phyloP scores from a whole-genome alignment of 306 rosid genomes.

The Hippophae rhamnoides region DNA sequence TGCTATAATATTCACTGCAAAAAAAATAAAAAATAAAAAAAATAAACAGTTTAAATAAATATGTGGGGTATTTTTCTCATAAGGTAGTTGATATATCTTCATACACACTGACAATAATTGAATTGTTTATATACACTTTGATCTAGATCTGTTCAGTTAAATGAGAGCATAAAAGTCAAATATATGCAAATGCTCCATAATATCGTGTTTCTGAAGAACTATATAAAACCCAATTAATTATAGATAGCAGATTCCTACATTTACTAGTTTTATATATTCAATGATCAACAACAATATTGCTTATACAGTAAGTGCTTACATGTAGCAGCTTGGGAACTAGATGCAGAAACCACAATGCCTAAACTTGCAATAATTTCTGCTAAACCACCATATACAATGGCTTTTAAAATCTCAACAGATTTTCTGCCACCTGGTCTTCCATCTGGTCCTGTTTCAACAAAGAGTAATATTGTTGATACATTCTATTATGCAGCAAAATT shows the following conservation, averaged over 20 bases:
- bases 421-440: constrained; percentile 11
- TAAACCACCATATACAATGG: constrained; percentile 66
- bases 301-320: not conserved
- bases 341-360: constrained; percentile 64
- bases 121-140: too few species aligned
- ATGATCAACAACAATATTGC: not conserved
- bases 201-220: too few species aligned
- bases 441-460: not conserved
- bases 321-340: constrained; percentile 36
- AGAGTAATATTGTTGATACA: constrained; percentile 9
- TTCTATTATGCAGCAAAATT: not conserved
- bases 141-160: too few species aligned
- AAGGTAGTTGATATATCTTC: not conserved
- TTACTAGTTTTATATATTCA: not conserved
- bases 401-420: constrained; percentile 41
- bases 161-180: too few species aligned
- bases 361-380: constrained; percentile 60
- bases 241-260: too few species aligned
- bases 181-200: too few species aligned
- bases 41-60: not conserved
- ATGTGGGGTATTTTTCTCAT: not conserved
- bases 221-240: too few species aligned
- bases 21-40: not conserved
- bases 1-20: constrained; percentile 53
- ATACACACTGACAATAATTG: not conserved